A percentile compares a stretch with the other conserved stretches of the same genome.
Evolutionary conservation across 177 flowering plant genomes (phyloP).

Genomic region (Vitis hybrid): DNA sequence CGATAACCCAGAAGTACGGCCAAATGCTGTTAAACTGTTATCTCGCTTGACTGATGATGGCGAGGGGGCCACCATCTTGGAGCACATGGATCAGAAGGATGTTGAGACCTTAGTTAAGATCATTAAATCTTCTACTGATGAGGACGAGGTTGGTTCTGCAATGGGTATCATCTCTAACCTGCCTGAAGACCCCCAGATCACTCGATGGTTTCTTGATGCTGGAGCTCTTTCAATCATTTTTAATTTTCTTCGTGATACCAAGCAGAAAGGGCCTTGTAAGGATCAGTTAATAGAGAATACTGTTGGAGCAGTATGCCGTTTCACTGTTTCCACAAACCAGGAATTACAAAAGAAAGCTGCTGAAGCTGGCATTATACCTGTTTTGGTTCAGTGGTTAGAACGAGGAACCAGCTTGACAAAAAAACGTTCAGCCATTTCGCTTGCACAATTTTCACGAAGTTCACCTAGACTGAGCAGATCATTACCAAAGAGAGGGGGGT

Average conservation of each 20-base stretch:
- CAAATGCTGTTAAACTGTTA: slow-evolving; percentile 60
- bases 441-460: slow-evolving; percentile 53
- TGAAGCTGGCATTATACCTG: slow-evolving; percentile 44
- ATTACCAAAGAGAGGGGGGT: slow-evolving; percentile 36
- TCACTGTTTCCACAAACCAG: slow-evolving; percentile 40
- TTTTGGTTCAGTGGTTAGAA: slow-evolving; percentile 51
- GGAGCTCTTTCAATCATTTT: slow-evolving; percentile 41
- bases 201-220: slow-evolving; percentile 55
- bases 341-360: slow-evolving; percentile 59
- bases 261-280: slow-evolving; percentile 23
- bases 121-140: slow-evolving; percentile 38
- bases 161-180: slow-evolving; percentile 59
- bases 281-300: slow-evolving; percentile 50
- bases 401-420: slow-evolving; percentile 52
- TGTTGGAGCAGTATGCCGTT: slow-evolving; percentile 53
- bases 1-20: slow-evolving; percentile 36
- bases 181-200: slow-evolving; percentile 39
- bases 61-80: slow-evolving; percentile 32
- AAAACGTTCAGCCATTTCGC: slow-evolving; percentile 51
- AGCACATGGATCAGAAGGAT: slow-evolving; percentile 44
- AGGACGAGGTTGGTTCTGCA: slow-evolving; percentile 56
- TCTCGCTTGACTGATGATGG: slow-evolving; percentile 46
- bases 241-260: slow-evolving; percentile 23
- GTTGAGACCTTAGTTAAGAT: slow-evolving; percentile 45
- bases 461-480: slow-evolving; percentile 37